Conservation (phyloP, 202 grass and related monocot species). For the Zizania palustris region DNA sequence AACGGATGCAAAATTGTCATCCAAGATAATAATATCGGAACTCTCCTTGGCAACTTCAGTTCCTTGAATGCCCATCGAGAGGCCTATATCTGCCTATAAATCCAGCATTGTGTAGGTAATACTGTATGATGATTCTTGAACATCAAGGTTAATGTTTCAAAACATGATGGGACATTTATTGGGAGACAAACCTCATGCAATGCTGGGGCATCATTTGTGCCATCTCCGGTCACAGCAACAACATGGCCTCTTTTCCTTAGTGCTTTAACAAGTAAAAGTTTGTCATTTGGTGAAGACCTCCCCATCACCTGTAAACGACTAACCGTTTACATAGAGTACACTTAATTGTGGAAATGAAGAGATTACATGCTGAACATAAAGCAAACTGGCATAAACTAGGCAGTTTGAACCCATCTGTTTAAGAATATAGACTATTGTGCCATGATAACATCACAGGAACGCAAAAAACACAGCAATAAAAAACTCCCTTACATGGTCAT, state of each 20-base stretch:
- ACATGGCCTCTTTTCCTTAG: slow-evolving; percentile 71
- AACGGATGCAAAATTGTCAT: slow-evolving; percentile 95
- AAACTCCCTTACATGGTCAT: no score
- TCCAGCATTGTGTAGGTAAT: slow-evolving; percentile 42
- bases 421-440: neutral
- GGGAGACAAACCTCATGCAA: slow-evolving; percentile 70
- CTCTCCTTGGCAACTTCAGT: slow-evolving; percentile 99
- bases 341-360: slow-evolving; percentile 5
- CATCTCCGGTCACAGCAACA: slow-evolving; percentile 98
- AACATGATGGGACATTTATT: neutral
- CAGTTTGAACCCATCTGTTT: neutral
- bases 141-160: slow-evolving; percentile 23
- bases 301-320: slow-evolving; percentile 83
- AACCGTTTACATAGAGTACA: slow-evolving; percentile 24
- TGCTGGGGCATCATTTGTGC: slow-evolving; percentile 96
- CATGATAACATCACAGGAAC: no score
- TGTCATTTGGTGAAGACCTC: slow-evolving; percentile 94
- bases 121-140: slow-evolving; percentile 11
- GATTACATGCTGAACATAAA: slow-evolving; percentile 8
- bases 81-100: slow-evolving; percentile 92
- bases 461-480: no score
- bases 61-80: slow-evolving; percentile 96
- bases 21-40: slow-evolving; percentile 97
- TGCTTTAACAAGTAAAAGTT: slow-evolving; percentile 85
- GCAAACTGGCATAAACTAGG: neutral